Evolutionary conservation across 306 rosid species (phyloP).

Genomic region (Cucurbita moschata): DNA sequence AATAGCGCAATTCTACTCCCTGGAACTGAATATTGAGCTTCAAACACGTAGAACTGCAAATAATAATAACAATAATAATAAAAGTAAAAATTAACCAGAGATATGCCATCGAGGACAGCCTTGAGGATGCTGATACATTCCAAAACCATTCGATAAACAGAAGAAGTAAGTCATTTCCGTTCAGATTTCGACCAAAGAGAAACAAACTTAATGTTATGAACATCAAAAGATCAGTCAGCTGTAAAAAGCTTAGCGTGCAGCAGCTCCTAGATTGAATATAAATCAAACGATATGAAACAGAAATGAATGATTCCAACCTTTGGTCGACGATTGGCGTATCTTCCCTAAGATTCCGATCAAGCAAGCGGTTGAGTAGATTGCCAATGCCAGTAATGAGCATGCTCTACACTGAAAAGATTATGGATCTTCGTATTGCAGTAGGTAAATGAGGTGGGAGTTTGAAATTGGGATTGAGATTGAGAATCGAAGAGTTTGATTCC

Average conservation of each 20-base stretch:
- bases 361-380: neutral
- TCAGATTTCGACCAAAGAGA: neutral
- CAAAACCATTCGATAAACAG: neutral
- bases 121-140: neutral
- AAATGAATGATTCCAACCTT: neutral
- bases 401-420: neutral
- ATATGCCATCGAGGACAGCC: neutral
- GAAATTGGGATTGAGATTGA: neutral
- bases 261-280: neutral
- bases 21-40: neutral
- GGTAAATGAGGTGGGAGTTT: neutral
- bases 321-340: neutral
- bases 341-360: neutral
- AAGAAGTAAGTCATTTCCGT: neutral
- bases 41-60: neutral
- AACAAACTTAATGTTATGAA: neutral
- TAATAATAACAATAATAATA: neutral
- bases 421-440: neutral
- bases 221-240: neutral
- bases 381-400: neutral
- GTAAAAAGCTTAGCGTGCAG: neutral
- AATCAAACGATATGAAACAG: neutral
- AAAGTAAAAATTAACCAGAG: neutral
- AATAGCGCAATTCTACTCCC: constrained; percentile 16
- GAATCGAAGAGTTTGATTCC: neutral